A percentile compares a stretch with the other conserved stretches of the same genome.
Conservation (phyloP, 2,329 filamentous ascomycete genomes). For the Trichophaea hybrida region DNA sequence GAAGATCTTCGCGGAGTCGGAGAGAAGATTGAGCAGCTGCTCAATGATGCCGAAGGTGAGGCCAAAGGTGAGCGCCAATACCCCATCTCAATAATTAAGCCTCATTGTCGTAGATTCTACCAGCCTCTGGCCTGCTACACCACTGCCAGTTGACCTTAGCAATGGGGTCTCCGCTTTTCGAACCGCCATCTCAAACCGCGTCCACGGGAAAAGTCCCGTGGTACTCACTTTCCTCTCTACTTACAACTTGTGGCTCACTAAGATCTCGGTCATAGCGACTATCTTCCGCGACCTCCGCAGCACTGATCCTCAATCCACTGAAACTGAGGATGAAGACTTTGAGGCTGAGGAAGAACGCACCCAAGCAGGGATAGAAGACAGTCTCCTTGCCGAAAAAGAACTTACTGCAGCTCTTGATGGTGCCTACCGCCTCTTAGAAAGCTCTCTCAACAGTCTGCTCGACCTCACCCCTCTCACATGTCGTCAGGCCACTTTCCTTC, state of each 20-base stretch:
- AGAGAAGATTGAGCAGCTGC: conserved; percentile 45
- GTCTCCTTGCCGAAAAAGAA: conserved; percentile 45
- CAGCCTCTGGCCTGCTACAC: conserved; percentile 53
- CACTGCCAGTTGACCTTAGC: conserved; percentile 50
- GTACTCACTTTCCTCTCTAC: conserved; percentile 47
- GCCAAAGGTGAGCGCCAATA: conserved; percentile 31
- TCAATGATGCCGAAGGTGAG: conserved; percentile 46
- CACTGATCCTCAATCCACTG: conserved; percentile 22
- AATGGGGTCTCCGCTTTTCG: conserved; percentile 55
- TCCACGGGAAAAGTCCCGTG: conserved; percentile 56
- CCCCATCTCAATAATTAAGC: not conserved
- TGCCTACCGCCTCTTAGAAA: conserved; percentile 36
- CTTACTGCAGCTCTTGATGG: conserved; percentile 43
- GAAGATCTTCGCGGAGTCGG: conserved; percentile 51
- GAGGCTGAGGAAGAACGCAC: conserved; percentile 61
- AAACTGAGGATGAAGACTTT: conserved; percentile 60
- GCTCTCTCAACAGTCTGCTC: not conserved
- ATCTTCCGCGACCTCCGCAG: conserved; percentile 52
- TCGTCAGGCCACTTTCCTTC: conserved; percentile 46
- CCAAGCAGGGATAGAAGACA: conserved; percentile 56
- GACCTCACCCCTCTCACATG: not conserved
- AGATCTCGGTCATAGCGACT: conserved; percentile 51
- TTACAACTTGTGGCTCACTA: conserved; percentile 60
- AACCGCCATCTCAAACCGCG: conserved; percentile 49
- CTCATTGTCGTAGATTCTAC: conserved; percentile 32